Evolutionary conservation across 1,139 yeast genomes (phyloP), one percentile per base, ranked within the genome.

Genomic region (Zygosaccharomyces pseudobailii): DNA sequence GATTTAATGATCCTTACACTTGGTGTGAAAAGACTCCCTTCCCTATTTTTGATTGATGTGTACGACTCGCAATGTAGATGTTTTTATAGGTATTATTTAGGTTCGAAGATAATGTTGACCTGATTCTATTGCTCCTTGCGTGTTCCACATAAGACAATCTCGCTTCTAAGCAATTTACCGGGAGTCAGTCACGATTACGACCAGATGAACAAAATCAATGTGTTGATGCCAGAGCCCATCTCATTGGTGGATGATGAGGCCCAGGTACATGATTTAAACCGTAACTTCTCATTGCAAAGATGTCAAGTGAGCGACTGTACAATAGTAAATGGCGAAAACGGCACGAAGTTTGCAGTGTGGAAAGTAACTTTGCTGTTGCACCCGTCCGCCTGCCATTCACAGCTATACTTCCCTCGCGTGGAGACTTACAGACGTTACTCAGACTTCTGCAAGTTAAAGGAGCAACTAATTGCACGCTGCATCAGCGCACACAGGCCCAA

Each of bases 1-100:
- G 96, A 71, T 87, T 88, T 73, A 88, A 88, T 68, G 87, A 88
- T 65, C 95, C 96, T 52, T 82, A 82, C 78, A 79, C 73, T 59
- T 86, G 94, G 94, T 49, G 52, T 36, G 59, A 55, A 38, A 53
- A 57, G 50, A 61, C 46, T 23, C 46, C 60, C 33, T 59, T 68
- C 49, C 71, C 71, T 49, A 67, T 62, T 42, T 68, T 68, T 45
- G 54, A 59, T 31, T 66, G 49, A 51, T 24, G 27, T 24, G 27
- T 24, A 24, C 27, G 27, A 24, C 27, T 8, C 27, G 6, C 27
- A 24, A 24, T 6, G 9, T 24, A 24, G 27, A 24, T 24, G 27
- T 24, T 24, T 24, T 6, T 28, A 13, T 34, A 6, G 37, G 17
- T 6, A n/a, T 10, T 9, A 17, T 21, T 8, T 30, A 30, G 33